These are phyloP conservation scores for Plasmodium yoelii DNA, from an alignment of 169 alveolate species.

Conservation along the genomic window DNA sequence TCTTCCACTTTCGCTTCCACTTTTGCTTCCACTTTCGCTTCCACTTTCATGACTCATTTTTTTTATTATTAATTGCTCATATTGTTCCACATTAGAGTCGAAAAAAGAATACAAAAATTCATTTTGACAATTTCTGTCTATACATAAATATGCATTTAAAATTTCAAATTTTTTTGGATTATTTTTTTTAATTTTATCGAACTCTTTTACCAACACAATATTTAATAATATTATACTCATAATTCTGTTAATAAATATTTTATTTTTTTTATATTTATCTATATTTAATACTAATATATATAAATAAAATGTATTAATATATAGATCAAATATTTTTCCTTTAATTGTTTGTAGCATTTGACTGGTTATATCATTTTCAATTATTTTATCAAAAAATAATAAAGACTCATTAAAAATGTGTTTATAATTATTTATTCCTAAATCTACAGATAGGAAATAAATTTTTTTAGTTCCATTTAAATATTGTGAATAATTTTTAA, in stretches of 20 bases:
- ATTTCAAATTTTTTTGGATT: background rate
- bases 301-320: slow-evolving; percentile 44
- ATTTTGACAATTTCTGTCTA: too few relatives aligned
- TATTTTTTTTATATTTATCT: slow-evolving; percentile 16
- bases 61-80: too few relatives aligned
- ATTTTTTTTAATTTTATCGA: slow-evolving; percentile 7
- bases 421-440: slow-evolving; percentile 8
- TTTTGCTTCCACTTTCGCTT: too few relatives aligned
- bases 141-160: too few relatives aligned
- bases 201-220: slow-evolving; percentile 6
- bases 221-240: slow-evolving; percentile 11
- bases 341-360: background rate
- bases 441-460: slow-evolving; percentile 19
- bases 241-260: slow-evolving; percentile 8
- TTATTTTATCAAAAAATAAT: too few relatives aligned
- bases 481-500: background rate
- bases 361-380: background rate
- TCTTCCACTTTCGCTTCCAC: too few relatives aligned
- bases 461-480: slow-evolving; percentile 14
- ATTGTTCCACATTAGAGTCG: too few relatives aligned
- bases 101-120: too few relatives aligned
- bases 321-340: slow-evolving; percentile 28
- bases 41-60: too few relatives aligned
- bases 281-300: slow-evolving; percentile 50
- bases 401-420: background rate